A percentile compares a stretch with the other conserved stretches of the same genome.
These are phyloP conservation scores for Actinomucor elegans DNA, from an alignment of 371 early-diverging fungal genomes.

Conservation along the genomic window DNA sequence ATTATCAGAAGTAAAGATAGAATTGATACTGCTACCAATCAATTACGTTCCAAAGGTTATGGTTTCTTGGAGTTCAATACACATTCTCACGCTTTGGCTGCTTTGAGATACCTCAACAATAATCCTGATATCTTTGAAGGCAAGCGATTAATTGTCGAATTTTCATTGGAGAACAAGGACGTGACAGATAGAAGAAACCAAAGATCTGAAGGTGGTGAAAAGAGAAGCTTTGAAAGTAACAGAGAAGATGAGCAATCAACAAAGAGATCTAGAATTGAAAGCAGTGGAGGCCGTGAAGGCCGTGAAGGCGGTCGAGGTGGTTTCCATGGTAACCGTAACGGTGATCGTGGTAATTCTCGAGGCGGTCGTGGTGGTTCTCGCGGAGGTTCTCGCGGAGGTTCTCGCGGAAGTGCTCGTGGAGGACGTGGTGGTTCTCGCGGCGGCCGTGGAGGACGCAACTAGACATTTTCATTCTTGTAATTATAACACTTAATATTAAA, in stretches of 20 bases:
- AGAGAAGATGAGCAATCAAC: neutral
- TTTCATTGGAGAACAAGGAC: conserved; percentile 88
- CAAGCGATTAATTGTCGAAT: conserved; percentile 80
- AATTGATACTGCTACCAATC: conserved; percentile 66
- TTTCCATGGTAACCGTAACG: conserved; percentile 23
- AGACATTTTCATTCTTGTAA: no score
- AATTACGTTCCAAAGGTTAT: conserved; percentile 82
- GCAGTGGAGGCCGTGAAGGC: conserved; percentile 41
- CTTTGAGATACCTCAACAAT: conserved; percentile 90
- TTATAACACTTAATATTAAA: no score
- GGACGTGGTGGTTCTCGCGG: conserved; percentile 44
- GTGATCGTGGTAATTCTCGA: neutral
- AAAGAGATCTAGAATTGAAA: conserved; percentile 2
- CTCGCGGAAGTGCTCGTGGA: conserved; percentile 45
- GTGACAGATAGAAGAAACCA: conserved; percentile 58
- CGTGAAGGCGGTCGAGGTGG: conserved; percentile 30
- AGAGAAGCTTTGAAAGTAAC: conserved; percentile 9
- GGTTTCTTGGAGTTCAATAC: conserved; percentile 89
- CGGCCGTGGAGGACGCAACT: conserved; percentile 31
- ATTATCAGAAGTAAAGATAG: conserved; percentile 78
- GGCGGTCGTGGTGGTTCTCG: conserved; percentile 3
- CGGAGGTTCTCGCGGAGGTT: conserved; percentile 44
- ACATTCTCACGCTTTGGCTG: conserved; percentile 90
- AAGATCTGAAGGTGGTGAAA: conserved; percentile 26
- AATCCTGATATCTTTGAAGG: conserved; percentile 70